phyloP scores from a whole-genome alignment of 495 filamentous ascomycete genomes.

The Neurospora discreta region DNA sequence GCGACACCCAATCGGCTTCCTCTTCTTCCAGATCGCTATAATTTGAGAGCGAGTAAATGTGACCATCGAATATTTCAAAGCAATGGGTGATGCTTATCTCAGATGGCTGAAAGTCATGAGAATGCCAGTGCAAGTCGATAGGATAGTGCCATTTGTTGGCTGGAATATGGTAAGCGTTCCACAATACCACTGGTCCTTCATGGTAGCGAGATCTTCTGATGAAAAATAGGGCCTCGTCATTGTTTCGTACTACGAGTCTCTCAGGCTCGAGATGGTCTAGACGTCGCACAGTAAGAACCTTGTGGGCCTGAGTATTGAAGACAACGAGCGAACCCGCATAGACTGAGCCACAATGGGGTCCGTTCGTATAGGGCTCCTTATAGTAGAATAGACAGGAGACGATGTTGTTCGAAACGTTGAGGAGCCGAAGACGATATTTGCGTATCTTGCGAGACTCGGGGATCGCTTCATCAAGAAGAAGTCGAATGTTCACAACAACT shows the following conservation, averaged over 20 bases:
- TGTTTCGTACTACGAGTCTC: conserved; percentile 61
- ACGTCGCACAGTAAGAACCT: conserved; percentile 28
- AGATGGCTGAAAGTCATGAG: conserved; percentile 44
- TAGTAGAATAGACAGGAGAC: conserved; percentile 45
- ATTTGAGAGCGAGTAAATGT: conserved; percentile 65
- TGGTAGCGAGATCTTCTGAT: neutral
- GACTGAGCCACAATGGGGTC: neutral
- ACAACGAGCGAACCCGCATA: conserved; percentile 44
- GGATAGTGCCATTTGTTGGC: conserved; percentile 19
- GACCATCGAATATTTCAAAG: conserved; percentile 59
- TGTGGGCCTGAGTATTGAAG: conserved; percentile 37
- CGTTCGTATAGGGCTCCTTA: neutral
- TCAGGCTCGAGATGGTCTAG: conserved; percentile 30
- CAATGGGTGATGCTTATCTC: conserved; percentile 59
- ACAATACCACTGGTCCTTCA: neutral
- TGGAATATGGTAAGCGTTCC: conserved; percentile 36
- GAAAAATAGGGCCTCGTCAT: conserved; percentile 45
- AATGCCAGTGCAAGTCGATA: conserved; percentile 23
- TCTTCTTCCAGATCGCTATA: conserved; percentile 51
- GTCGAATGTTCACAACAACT: conserved; percentile 45
- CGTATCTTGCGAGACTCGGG: conserved; percentile 17
- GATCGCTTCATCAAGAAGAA: conserved; percentile 28
- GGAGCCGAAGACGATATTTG: conserved; percentile 42
- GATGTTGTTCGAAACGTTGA: conserved; percentile 52
- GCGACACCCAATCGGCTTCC: conserved; percentile 58